Evolutionary conservation across 352 stramenopile genomes (phyloP).

Genomic region (Phytophthora melonis): DNA sequence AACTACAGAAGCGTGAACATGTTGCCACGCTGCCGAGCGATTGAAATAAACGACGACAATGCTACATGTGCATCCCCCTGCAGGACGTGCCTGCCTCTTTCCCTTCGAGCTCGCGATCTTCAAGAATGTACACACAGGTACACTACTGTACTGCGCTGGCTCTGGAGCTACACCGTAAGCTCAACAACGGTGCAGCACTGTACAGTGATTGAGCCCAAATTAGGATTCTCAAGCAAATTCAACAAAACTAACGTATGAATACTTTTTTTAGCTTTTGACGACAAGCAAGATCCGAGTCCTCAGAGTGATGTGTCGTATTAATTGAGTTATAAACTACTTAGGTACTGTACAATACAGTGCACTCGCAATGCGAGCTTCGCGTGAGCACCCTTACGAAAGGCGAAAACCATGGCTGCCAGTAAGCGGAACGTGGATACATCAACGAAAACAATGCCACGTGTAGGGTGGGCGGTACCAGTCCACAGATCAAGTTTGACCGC

Average conservation of each 20-base stretch:
- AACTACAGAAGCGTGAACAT: neutral
- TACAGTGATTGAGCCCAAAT: neutral
- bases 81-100: neutral
- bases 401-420: too few relatives aligned
- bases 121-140: neutral
- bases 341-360: too few relatives aligned
- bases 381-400: too few relatives aligned
- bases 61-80: neutral
- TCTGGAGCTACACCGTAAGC: neutral
- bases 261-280: neutral
- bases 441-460: neutral
- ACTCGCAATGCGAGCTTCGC: too few relatives aligned
- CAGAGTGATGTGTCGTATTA: neutral
- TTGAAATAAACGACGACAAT: slow-evolving; percentile 1
- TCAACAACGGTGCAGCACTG: neutral
- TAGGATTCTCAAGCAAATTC: too few relatives aligned
- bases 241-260: neutral
- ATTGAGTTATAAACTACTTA: too few relatives aligned
- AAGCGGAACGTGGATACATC: neutral
- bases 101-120: neutral
- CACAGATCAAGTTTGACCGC: slow-evolving; percentile 3
- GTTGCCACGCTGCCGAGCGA: neutral
- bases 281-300: neutral
- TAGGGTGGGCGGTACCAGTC: neutral
- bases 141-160: neutral